These are phyloP conservation scores for Microstegium vimineum DNA, from an alignment of 176 grass and related monocot species.

Conservation along the genomic window DNA sequence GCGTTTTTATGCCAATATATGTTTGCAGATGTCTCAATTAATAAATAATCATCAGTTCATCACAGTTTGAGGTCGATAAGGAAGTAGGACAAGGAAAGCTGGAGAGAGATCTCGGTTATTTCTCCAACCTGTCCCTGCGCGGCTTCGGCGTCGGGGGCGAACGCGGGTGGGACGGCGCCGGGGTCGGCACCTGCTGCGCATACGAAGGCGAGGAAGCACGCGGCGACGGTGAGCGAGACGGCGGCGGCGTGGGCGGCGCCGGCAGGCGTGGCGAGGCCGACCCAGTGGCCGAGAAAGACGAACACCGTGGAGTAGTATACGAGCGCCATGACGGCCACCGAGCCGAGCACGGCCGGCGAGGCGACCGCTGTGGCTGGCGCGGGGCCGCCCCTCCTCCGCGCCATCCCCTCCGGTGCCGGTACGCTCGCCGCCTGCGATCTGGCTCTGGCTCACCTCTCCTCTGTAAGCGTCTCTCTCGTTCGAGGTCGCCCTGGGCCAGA, in stretches of 20 bases:
- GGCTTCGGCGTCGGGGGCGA: constrained; percentile 61
- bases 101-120: not conserved
- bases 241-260: constrained; percentile 49
- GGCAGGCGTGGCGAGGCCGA: constrained; percentile 53
- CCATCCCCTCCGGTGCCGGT: constrained; percentile 38
- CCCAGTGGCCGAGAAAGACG: constrained; percentile 66
- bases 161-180: constrained; percentile 50
- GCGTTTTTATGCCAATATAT: not conserved
- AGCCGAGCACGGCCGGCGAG: constrained; percentile 40
- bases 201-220: constrained; percentile 72
- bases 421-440: not conserved
- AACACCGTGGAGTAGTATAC: constrained; percentile 79
- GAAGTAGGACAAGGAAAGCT: not conserved
- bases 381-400: constrained; percentile 42
- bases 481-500: not conserved
- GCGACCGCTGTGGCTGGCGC: constrained; percentile 19
- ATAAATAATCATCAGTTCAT: not conserved
- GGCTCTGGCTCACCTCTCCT: not conserved
- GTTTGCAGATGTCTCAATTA: not conserved
- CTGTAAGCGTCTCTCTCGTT: not conserved
- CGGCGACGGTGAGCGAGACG: constrained; percentile 54
- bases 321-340: constrained; percentile 39
- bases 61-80: not conserved
- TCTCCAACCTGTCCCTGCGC: constrained; percentile 49
- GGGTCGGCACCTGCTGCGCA: constrained; percentile 56